These are phyloP conservation scores for Trichoderma harzianum DNA, from an alignment of 2,329 filamentous ascomycete species.

Conservation along the genomic window DNA sequence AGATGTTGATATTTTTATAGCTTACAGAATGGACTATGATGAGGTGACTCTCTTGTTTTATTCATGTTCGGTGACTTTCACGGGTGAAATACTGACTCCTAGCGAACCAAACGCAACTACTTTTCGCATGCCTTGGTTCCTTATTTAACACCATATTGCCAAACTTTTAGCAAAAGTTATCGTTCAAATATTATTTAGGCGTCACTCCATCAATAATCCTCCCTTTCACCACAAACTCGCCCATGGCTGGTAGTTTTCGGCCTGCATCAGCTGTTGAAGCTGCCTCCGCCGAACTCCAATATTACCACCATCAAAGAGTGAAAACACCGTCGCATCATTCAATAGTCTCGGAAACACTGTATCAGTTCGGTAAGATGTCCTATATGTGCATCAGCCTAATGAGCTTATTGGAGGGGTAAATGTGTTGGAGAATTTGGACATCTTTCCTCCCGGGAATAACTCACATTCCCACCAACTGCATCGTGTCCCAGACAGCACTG, in stretches of 20 bases:
- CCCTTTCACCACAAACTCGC: neutral
- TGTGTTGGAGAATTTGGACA: neutral
- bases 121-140: neutral
- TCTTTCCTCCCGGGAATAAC: neutral
- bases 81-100: neutral
- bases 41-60: neutral
- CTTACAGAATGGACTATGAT: neutral
- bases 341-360: neutral
- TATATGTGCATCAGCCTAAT: neutral
- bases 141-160: neutral
- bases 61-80: neutral
- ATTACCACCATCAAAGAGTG: constrained; percentile 1
- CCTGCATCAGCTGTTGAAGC: constrained; percentile 3
- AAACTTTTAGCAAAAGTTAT: neutral
- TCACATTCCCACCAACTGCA: constrained; percentile 5
- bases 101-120: neutral
- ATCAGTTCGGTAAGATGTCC: constrained; percentile 2
- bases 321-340: neutral
- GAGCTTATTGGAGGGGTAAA: neutral
- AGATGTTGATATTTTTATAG: neutral
- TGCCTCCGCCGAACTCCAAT: constrained; percentile 1
- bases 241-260: neutral
- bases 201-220: neutral
- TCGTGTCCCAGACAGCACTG: neutral
- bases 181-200: neutral